Conservation (phyloP, 345 rosid species). For the Nasturtium officinale region DNA sequence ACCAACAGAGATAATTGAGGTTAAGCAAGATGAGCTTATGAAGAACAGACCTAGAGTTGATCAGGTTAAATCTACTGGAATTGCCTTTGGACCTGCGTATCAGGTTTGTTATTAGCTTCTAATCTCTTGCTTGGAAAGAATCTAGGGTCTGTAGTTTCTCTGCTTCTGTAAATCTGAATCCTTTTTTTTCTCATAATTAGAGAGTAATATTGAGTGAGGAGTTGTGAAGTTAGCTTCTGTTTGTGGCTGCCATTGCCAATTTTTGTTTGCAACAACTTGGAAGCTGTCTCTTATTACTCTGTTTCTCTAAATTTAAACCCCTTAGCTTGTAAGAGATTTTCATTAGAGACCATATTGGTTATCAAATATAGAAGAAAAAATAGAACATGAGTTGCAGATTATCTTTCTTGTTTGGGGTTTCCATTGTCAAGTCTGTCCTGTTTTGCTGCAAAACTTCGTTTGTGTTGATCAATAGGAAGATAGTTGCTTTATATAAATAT, state of each 20-base stretch:
- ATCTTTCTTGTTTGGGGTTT: background rate
- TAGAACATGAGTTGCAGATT: background rate
- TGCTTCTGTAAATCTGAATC: background rate
- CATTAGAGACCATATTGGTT: background rate
- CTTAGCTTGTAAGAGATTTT: background rate
- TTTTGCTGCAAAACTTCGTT: conserved; percentile 2
- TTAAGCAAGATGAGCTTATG: conserved; percentile 92
- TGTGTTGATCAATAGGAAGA: background rate
- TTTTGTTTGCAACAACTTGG: background rate
- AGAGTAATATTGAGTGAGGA: background rate
- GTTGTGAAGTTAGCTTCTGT: conserved; percentile 4
- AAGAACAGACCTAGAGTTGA: conserved; percentile 94
- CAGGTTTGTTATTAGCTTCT: conserved; percentile 56
- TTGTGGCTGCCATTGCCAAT: conserved; percentile 9
- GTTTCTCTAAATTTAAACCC: background rate
- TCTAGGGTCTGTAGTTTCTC: conserved; percentile 8
- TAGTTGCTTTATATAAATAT: background rate
- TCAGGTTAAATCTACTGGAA: conserved; percentile 80
- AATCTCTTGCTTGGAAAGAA: conserved; percentile 17
- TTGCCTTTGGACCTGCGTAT: conserved; percentile 92
- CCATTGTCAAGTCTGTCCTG: background rate
- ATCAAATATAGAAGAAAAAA: background rate
- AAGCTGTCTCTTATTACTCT: background rate
- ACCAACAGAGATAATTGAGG: conserved; percentile 77
- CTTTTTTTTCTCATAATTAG: background rate